Percentiles rank a stretch among this genome's conserved stretches.
Conservation (phyloP, 805 yeast genomes). For the Metschnikowia cubensis region DNA sequence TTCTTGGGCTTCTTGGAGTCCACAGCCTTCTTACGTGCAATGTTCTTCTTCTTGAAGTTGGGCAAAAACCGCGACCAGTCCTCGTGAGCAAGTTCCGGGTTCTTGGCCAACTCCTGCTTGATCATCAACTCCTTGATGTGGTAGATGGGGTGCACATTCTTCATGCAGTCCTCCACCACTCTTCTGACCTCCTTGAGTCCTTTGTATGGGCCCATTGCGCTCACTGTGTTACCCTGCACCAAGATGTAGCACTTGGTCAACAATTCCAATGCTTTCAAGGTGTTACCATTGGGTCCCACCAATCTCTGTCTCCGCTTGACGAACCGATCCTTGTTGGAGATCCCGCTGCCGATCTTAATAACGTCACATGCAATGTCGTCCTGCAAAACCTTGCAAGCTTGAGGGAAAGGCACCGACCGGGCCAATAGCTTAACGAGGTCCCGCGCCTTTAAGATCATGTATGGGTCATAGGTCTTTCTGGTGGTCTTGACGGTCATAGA, state of each 20-base stretch:
- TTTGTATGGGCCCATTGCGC: slow-evolving; percentile 94
- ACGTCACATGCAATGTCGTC: slow-evolving; percentile 96
- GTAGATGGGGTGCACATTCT: slow-evolving; percentile 94
- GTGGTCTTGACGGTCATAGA: slow-evolving; percentile 97
- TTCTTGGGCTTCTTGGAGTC: slow-evolving; percentile 57
- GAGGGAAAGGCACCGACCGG: slow-evolving; percentile 95
- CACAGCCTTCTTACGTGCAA: slow-evolving; percentile 83
- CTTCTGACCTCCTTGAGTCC: slow-evolving; percentile 90
- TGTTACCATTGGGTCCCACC: slow-evolving; percentile 96
- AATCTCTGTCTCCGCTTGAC: slow-evolving; percentile 93
- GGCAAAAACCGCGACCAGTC: slow-evolving; percentile 97
- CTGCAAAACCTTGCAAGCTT: slow-evolving; percentile 85
- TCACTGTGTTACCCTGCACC: slow-evolving; percentile 96
- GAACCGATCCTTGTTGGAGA: slow-evolving; percentile 87
- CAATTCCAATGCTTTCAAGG: slow-evolving; percentile 90
- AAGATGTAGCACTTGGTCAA: slow-evolving; percentile 92
- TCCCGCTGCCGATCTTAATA: slow-evolving; percentile 87
- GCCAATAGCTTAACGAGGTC: slow-evolving; percentile 91
- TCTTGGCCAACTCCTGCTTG: slow-evolving; percentile 89
- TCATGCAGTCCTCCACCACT: slow-evolving; percentile 97
- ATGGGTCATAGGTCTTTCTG: slow-evolving; percentile 93
- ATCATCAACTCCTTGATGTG: slow-evolving; percentile 97
- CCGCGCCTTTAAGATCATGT: slow-evolving; percentile 87
- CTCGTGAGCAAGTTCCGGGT: slow-evolving; percentile 92
- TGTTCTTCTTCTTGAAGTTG: slow-evolving; percentile 92